Evolutionary conservation across 169 alveolate genomes (phyloP).

Genomic region (Neospora caninum): DNA sequence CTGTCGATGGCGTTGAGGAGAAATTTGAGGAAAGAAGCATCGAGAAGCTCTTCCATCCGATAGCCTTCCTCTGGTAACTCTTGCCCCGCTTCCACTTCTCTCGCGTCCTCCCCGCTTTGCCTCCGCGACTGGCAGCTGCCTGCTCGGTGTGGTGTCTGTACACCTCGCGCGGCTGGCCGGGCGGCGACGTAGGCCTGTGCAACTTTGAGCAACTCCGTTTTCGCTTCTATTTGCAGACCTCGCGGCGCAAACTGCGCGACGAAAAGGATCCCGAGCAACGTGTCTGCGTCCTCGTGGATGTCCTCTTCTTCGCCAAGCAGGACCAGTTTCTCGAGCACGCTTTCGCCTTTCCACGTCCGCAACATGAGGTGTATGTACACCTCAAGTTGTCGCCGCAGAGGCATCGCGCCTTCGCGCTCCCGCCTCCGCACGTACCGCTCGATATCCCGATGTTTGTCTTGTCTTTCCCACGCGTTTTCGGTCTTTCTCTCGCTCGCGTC

Average conservation of each 20-base stretch:
- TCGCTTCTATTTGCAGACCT: background rate
- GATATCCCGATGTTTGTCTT: too few species aligned
- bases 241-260: background rate
- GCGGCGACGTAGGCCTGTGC: slow-evolving; percentile 10
- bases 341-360: background rate
- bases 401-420: background rate
- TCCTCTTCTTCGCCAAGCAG: slow-evolving; percentile 3
- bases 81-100: background rate
- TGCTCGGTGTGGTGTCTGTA: background rate
- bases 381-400: background rate
- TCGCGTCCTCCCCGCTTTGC: background rate
- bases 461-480: too few species aligned
- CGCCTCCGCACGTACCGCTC: too few species aligned
- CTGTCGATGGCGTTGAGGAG: background rate
- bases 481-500: too few species aligned
- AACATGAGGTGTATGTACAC: background rate
- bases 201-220: background rate
- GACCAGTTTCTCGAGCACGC: background rate
- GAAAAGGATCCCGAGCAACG: background rate
- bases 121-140: background rate
- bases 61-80: background rate
- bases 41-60: background rate
- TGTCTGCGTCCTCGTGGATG: background rate
- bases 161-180: background rate
- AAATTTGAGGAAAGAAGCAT: background rate